Evolutionary conservation across 768 basidiomycete species (phyloP).

Genomic region (Agaricus subrufescens): DNA sequence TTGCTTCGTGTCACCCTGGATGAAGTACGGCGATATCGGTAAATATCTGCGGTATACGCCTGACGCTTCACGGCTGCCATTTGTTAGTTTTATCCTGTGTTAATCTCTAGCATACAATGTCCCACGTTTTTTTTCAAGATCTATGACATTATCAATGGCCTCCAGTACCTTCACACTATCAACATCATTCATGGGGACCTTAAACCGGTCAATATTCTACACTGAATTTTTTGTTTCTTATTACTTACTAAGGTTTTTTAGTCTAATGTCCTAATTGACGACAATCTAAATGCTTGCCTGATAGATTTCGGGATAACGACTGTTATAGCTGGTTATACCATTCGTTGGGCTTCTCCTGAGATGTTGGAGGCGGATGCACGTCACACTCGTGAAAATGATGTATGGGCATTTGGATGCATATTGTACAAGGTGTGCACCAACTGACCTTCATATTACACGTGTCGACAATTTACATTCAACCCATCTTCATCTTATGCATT

Average conservation of each 20-base stretch:
- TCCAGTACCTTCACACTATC: constrained; percentile 10
- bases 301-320: constrained; percentile 7
- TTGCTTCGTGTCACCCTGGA: constrained; percentile 13
- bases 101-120: too few relatives aligned
- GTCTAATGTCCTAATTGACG: background rate
- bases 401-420: constrained; percentile 13
- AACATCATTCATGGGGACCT: constrained; percentile 14
- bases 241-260: background rate
- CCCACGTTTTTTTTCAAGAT: background rate
- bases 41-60: constrained; percentile 1
- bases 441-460: too few relatives aligned
- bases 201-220: constrained; percentile 3
- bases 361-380: constrained; percentile 20
- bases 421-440: constrained; percentile 9
- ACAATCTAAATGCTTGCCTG: constrained; percentile 4
- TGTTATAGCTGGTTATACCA: background rate
- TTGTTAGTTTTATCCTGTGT: background rate
- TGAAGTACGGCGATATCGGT: constrained; percentile 10
- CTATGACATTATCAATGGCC: constrained; percentile 7
- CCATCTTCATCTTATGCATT: too few relatives aligned
- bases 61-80: background rate
- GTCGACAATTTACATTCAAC: too few relatives aligned
- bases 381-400: constrained; percentile 10
- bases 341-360: constrained; percentile 15
- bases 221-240: background rate